Percentiles rank a stretch among this genome's conserved stretches.
Conservation (phyloP, 257 asterid species). For the Gardenia jasminoides region DNA sequence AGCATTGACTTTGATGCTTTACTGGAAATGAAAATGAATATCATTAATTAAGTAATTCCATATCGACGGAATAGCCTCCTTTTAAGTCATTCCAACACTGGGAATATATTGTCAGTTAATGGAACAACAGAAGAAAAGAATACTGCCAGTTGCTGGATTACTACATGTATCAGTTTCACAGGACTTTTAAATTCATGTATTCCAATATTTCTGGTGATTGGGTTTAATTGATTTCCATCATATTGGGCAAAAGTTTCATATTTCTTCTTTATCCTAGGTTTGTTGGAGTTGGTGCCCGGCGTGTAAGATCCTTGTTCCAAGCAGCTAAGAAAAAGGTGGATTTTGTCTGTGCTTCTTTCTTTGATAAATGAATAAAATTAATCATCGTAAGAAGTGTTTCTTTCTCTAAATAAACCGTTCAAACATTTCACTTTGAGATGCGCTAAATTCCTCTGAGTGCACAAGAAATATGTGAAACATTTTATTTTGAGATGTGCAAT, state of each 20-base stretch:
- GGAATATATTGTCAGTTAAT: neutral
- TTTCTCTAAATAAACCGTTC: neutral
- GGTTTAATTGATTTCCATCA: neutral
- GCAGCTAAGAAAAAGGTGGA: conserved; percentile 91
- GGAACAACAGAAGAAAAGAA: neutral
- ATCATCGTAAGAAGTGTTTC: neutral
- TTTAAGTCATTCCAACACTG: neutral
- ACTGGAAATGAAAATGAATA: neutral
- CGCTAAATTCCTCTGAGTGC: neutral
- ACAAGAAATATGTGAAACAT: no score
- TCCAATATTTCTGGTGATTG: neutral
- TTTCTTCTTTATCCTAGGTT: conserved; percentile 56
- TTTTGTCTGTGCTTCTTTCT: conserved; percentile 10
- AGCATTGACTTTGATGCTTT: neutral
- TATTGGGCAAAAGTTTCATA: neutral
- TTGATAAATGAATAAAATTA: neutral
- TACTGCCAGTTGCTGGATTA: neutral
- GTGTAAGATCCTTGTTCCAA: conserved; percentile 97
- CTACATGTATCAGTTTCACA: neutral
- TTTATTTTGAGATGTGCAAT: no score
- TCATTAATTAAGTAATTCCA: neutral
- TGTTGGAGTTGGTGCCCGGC: conserved; percentile 99
- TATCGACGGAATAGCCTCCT: neutral
- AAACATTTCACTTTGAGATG: neutral
- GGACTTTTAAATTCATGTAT: neutral